A percentile compares a stretch with the other conserved stretches of the same genome.
Evolutionary conservation across 2,329 filamentous ascomycete species (phyloP).

Genomic region (Chaetomium globosum): DNA sequence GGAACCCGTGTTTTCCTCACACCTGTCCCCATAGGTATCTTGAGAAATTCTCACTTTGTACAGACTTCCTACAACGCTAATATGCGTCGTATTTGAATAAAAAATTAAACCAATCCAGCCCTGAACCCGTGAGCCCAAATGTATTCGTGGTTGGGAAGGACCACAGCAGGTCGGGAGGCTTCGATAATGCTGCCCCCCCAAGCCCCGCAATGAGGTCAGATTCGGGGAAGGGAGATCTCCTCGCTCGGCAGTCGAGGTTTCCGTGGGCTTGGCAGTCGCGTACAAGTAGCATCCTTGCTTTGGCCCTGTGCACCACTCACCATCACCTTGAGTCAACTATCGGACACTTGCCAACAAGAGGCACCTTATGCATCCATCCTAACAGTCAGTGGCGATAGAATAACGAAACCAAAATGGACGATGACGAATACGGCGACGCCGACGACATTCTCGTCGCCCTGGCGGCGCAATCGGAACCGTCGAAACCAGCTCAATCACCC

Average conservation of each 20-base stretch:
- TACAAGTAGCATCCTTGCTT: too few relatives aligned
- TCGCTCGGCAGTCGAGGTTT: background rate
- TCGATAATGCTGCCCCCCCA: too few relatives aligned
- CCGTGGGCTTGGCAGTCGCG: background rate
- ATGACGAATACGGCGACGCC: conserved; percentile 62
- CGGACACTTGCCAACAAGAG: background rate
- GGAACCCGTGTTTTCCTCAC: background rate
- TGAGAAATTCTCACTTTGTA: background rate
- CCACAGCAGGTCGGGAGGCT: too few relatives aligned
- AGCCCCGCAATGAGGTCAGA: background rate
- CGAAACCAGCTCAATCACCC: conserved; percentile 37
- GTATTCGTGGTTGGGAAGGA: background rate
- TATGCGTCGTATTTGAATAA: background rate
- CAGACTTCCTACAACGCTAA: background rate
- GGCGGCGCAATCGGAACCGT: conserved; percentile 47
- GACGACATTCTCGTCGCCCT: conserved; percentile 60
- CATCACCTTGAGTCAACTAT: background rate
- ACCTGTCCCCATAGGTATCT: background rate
- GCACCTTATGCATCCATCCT: background rate
- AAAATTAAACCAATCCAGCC: background rate
- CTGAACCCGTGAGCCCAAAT: background rate
- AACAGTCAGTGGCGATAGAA: background rate
- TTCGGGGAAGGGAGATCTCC: background rate
- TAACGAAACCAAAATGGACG: conserved; percentile 44
- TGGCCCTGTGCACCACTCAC: background rate